phyloP scores from a whole-genome alignment of 2,329 filamentous ascomycete genomes.

The Rachicladosporium sp. region DNA sequence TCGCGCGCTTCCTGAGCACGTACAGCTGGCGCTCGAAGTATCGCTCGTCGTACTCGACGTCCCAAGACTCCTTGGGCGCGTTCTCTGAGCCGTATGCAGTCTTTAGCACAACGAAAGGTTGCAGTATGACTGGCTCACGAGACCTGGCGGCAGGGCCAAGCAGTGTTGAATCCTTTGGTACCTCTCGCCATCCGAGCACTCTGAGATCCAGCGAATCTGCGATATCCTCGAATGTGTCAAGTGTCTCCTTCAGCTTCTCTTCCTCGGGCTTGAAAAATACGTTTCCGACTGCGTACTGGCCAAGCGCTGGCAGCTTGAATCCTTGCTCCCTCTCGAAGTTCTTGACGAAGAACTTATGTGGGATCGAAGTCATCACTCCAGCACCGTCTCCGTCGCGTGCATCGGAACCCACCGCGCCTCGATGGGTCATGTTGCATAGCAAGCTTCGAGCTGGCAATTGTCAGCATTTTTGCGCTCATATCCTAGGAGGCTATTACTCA shows the following conservation, averaged over 20 bases:
- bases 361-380: slow-evolving; percentile 98
- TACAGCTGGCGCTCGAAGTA: slow-evolving; percentile 90
- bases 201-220: slow-evolving; percentile 77
- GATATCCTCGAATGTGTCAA: slow-evolving; percentile 86
- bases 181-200: slow-evolving; percentile 91
- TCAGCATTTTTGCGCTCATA: slow-evolving; percentile 18
- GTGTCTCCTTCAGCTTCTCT: slow-evolving; percentile 79
- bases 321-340: slow-evolving; percentile 89
- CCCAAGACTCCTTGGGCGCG: slow-evolving; percentile 65
- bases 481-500: slow-evolving; percentile 33
- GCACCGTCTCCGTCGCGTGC: slow-evolving; percentile 95
- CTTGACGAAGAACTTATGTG: slow-evolving; percentile 96
- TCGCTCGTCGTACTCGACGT: slow-evolving; percentile 68
- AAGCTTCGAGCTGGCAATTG: slow-evolving; percentile 62
- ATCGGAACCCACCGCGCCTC: slow-evolving; percentile 94
- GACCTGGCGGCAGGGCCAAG: slow-evolving; percentile 87
- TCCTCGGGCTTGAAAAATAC: slow-evolving; percentile 97
- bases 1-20: slow-evolving; percentile 85
- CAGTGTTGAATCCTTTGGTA: slow-evolving; percentile 83
- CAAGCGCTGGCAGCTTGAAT: slow-evolving; percentile 72
- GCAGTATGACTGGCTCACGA: slow-evolving; percentile 86
- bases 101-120: slow-evolving; percentile 84
- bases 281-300: slow-evolving; percentile 95
- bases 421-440: slow-evolving; percentile 99
- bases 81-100: slow-evolving; percentile 73